Percentiles rank a stretch among this genome's conserved stretches.
phyloP scores from a whole-genome alignment of 306 rosid species.

The Parietaria judaica region DNA sequence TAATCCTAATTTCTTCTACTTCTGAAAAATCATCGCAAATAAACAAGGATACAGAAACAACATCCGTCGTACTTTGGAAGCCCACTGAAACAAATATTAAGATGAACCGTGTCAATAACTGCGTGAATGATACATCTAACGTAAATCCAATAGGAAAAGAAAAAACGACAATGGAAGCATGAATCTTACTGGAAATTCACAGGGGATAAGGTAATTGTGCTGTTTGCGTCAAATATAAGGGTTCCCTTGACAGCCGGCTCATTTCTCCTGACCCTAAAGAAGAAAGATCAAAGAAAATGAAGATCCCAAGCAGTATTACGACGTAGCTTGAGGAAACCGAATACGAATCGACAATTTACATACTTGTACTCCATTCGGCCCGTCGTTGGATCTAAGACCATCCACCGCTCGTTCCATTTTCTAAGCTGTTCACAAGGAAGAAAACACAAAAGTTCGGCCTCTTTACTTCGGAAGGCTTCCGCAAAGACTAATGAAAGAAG shows the following conservation, averaged over 20 bases:
- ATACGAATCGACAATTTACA: slow-evolving; percentile 18
- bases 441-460: neutral
- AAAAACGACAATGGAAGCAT: slow-evolving; percentile 16
- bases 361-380: slow-evolving; percentile 99
- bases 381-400: slow-evolving; percentile 79
- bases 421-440: slow-evolving; percentile 41
- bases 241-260: slow-evolving; percentile 82
- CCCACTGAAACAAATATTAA: slow-evolving; percentile 44
- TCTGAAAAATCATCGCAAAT: slow-evolving; percentile 11
- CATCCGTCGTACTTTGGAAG: slow-evolving; percentile 88
- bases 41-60: slow-evolving; percentile 86
- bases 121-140: slow-evolving; percentile 5
- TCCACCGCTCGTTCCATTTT: slow-evolving; percentile 99
- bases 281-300: slow-evolving; percentile 11
- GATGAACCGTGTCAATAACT: slow-evolving; percentile 17
- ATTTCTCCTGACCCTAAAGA: slow-evolving; percentile 72
- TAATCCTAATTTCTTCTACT: neutral
- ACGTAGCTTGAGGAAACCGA: slow-evolving; percentile 12
- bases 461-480: neutral
- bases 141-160: neutral
- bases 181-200: slow-evolving; percentile 86
- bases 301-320: neutral
- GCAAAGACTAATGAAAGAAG: neutral
- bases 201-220: slow-evolving; percentile 86
- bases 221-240: slow-evolving; percentile 74